Conservation (phyloP, 805 yeast species). For the Lipomyces yamadae region DNA sequence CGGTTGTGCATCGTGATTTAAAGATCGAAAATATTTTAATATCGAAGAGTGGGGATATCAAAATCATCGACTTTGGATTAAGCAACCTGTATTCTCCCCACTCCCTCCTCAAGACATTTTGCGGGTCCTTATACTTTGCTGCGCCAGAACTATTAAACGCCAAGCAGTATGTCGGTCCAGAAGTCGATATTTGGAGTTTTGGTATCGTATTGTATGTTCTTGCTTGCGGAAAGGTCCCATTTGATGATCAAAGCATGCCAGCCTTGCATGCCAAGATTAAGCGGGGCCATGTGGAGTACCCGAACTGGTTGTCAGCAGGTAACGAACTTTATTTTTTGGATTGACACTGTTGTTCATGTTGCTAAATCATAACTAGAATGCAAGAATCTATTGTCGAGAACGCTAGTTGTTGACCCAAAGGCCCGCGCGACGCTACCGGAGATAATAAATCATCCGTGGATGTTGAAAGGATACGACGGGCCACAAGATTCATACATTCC, state of each 20-base stretch:
- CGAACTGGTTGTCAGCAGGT: slow-evolving; percentile 72
- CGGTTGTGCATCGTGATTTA: slow-evolving; percentile 94
- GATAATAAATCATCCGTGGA: slow-evolving; percentile 91
- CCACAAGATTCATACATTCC: slow-evolving; percentile 76
- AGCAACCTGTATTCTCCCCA: slow-evolving; percentile 81
- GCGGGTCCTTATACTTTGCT: slow-evolving; percentile 97
- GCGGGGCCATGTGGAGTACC: slow-evolving; percentile 89
- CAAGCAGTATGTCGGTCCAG: slow-evolving; percentile 92
- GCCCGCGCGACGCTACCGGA: slow-evolving; percentile 80
- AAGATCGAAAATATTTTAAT: slow-evolving; percentile 97
- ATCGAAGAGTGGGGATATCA: slow-evolving; percentile 88
- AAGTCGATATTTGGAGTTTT: slow-evolving; percentile 97
- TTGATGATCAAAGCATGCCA: slow-evolving; percentile 92
- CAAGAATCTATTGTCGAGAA: slow-evolving; percentile 74
- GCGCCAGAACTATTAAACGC: slow-evolving; percentile 97
- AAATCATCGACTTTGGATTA: slow-evolving; percentile 94
- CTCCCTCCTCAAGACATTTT: slow-evolving; percentile 82
- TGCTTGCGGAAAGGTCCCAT: slow-evolving; percentile 97
- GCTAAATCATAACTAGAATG: slow-evolving; percentile 51
- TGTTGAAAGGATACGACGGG: slow-evolving; percentile 82
- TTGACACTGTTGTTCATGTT: not conserved
- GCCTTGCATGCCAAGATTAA: slow-evolving; percentile 93
- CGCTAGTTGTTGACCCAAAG: slow-evolving; percentile 89
- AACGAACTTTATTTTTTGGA: not conserved
- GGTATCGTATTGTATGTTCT: slow-evolving; percentile 94